Base-by-base conservation (phyloP, 2,329 filamentous ascomycete species). In the Calonectria crousiana region DNA sequence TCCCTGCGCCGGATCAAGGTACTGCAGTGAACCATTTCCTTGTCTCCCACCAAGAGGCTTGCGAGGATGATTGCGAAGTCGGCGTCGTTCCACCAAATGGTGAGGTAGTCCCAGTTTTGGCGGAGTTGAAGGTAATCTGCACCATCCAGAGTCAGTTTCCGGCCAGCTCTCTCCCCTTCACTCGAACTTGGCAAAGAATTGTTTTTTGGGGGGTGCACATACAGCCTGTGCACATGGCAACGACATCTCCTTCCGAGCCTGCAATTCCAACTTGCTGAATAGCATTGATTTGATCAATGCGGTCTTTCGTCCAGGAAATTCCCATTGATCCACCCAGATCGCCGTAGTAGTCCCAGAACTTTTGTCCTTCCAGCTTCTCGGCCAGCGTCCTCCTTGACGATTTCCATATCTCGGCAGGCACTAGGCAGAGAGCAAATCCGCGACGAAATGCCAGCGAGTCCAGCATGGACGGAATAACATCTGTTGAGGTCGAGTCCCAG, bases 341-440 rank as follows among this genome's bases (percentile, higher is more conserved):
- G 32, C 52, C 58, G 41, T 38, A 72, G 41, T 72, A 72, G 20
- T 67, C 69, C 69, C 62, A 72, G 23, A 72, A 72, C n/a, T 49
- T 41, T 32, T 72, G 69, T 0, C 41, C 62, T 9, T 72, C 18
- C 23, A 72, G 26, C 30, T 67, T 72, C 26, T 72, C 52, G 0
- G 23, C 26, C 30, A 72, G 68, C 3, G 69, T 67, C 41, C 41
- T 72, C 51, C 26, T 60, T 20, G 52, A 58, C 16, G 69, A 72
- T 49, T 38, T 47, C 69, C 69, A 72, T 13, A 72, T 20, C 6
- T 49, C 62, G 4, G 52, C 52, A 26, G 69, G 52, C 9, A 72
- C 26, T 10, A 72, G 62, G 10, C 69, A 72, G 28, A 72, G 52
- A 4, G 69, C 69, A 62, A 72, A 72, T 28, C 66, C 51, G 16